Evolutionary conservation across 2,329 filamentous ascomycete species (phyloP).

Genomic region (Hyphodiscus sp.): DNA sequence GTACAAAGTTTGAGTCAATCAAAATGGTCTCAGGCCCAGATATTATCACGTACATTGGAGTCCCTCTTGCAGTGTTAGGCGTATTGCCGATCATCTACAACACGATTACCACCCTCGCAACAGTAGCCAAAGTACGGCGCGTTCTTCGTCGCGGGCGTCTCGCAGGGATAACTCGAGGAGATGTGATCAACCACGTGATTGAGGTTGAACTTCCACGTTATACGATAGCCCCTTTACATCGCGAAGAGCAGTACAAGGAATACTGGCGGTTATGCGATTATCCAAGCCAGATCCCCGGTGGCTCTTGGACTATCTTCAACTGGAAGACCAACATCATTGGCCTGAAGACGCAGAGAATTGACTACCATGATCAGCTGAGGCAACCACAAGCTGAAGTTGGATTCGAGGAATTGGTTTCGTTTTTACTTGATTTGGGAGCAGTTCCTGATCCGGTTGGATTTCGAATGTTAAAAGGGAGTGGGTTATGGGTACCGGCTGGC

Average conservation of each 20-base stretch:
- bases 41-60: conserved; percentile 50
- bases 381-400: conserved; percentile 42
- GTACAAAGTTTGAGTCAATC: neutral
- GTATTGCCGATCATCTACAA: conserved; percentile 63
- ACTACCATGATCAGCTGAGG: conserved; percentile 47
- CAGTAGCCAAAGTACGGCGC: conserved; percentile 52
- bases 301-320: conserved; percentile 59
- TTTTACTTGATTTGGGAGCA: conserved; percentile 57
- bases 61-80: conserved; percentile 52
- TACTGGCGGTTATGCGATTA: conserved; percentile 52
- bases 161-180: conserved; percentile 53
- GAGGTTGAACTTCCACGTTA: conserved; percentile 61
- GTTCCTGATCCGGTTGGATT: conserved; percentile 53
- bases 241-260: conserved; percentile 43
- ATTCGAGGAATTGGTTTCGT: conserved; percentile 55
- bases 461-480: conserved; percentile 48
- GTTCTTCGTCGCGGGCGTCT: conserved; percentile 51
- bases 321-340: conserved; percentile 59
- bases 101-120: conserved; percentile 51
- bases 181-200: conserved; percentile 59
- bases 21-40: conserved; percentile 26
- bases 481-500: conserved; percentile 54
- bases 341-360: conserved; percentile 54
- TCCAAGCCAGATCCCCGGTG: conserved; percentile 50
- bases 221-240: conserved; percentile 54